Evolutionary conservation across 768 basidiomycete genomes (phyloP), one percentile per base, ranked within the genome.

Genomic region (Hysterangium stoloniferum): DNA sequence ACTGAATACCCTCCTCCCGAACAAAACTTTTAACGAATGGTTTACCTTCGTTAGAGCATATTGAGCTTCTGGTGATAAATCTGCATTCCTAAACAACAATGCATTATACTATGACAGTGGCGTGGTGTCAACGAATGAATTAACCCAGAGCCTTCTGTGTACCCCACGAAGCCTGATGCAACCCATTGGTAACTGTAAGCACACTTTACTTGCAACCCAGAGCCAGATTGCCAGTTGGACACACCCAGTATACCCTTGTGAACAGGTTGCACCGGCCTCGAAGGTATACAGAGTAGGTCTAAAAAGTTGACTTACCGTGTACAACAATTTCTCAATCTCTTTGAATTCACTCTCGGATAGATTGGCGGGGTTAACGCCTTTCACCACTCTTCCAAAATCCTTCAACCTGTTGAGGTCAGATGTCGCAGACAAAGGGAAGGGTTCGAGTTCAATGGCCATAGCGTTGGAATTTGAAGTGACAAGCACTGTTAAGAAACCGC

Each of bases 41-140:
- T 72, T 51, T 56, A 84, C 89, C 77, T 91, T 90, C 12, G 89
- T 92, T 53, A 94, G 66, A 12, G 78, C 77, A 64, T 86, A 91
- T 63, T 93, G 90, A 61, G 87, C 80, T 64, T 89, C 86, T 0
- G 90, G 89, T 4, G 80, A 76, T 20, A 93, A 63, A 27, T 74
- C 66, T 28, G 74, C 75, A 59, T 85, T 66, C 50, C 85, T 75
- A 70, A 93, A 94, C 48, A 94, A 71, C 35, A 94, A 74, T 15
- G 74, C 76, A 36, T 77, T 76, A 57, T 93, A 74, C 86, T 91
- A 40, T 22, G 37, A 7, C n/a, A 40, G 17, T 40, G 6, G 17
- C 6, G 6, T 40, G 37, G n/a, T n/a, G n/a, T n/a, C n/a, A n/a
- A n/a, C n/a, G n/a, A n/a, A n/a, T n/a, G n/a, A n/a, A n/a, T n/a